A percentile compares a stretch with the other conserved stretches of the same genome.
phyloP scores from a whole-genome alignment of 2,329 filamentous ascomycete genomes.

The Graphilbum fragrans region DNA sequence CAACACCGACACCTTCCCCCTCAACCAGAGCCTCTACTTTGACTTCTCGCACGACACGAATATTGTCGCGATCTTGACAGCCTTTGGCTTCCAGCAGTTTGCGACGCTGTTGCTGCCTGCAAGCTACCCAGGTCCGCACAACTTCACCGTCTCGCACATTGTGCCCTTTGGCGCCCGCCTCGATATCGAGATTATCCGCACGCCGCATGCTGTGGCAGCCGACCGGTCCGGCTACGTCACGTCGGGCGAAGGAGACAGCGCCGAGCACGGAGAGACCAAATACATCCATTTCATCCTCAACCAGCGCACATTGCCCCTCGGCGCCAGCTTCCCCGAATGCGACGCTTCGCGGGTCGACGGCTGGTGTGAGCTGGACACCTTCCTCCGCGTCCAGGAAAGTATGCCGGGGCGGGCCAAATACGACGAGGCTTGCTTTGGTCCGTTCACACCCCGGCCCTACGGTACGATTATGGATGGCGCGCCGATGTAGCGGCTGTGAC shows the following conservation, averaged over 20 bases:
- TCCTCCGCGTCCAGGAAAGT: constrained; percentile 48
- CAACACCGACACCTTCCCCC: constrained; percentile 56
- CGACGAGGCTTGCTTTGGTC: constrained; percentile 54
- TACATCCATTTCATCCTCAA: constrained; percentile 68
- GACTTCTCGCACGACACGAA: constrained; percentile 73
- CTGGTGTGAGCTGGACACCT: constrained; percentile 64
- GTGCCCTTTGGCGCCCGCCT: constrained; percentile 62
- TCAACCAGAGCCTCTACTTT: constrained; percentile 62
- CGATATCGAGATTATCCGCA: constrained; percentile 61
- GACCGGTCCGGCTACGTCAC: constrained; percentile 39
- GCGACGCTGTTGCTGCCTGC: constrained; percentile 42
- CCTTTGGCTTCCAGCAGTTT: constrained; percentile 63
- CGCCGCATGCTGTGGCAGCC: constrained; percentile 49
- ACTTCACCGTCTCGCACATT: constrained; percentile 54
- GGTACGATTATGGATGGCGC: constrained; percentile 37
- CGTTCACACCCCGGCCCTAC: constrained; percentile 35
- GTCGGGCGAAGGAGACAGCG: neutral
- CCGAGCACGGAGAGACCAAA: constrained; percentile 40
- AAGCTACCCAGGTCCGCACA: constrained; percentile 41
- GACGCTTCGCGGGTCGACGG: constrained; percentile 52
- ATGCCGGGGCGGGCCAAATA: constrained; percentile 48
- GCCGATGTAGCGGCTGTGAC: constrained; percentile 18
- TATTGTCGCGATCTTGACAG: constrained; percentile 56
- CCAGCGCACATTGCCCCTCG: constrained; percentile 60
- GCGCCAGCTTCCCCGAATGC: constrained; percentile 53